Percentiles rank a stretch among this genome's conserved stretches.
Conservation (phyloP, 257 asterid genomes). For the Nicotiana attenuata region DNA sequence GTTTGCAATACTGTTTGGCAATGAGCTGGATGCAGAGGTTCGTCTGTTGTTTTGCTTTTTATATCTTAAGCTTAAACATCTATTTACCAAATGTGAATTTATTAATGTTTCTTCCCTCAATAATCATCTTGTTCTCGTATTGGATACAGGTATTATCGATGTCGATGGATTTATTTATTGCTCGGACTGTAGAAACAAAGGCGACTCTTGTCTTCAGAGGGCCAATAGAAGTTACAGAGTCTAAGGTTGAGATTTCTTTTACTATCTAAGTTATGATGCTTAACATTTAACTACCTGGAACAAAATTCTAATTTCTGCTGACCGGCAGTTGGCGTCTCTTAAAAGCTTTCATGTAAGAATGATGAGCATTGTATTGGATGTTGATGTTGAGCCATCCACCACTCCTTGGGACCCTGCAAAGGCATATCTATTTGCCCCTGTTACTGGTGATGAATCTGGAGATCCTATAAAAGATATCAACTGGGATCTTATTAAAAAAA, state of each 20-base stretch:
- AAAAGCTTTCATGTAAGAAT: conserved; percentile 93
- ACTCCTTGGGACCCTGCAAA: conserved; percentile 97
- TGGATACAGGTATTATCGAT: conserved; percentile 69
- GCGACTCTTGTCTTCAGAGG: conserved; percentile 71
- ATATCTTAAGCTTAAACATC: neutral
- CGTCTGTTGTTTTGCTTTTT: neutral
- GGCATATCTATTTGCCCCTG: conserved; percentile 86
- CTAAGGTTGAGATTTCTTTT: conserved; percentile 53
- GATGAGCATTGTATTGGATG: conserved; percentile 98
- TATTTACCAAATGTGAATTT: neutral
- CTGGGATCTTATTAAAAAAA: conserved; percentile 67
- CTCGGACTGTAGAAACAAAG: conserved; percentile 78
- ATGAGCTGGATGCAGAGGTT: conserved; percentile 92
- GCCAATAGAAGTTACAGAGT: conserved; percentile 49
- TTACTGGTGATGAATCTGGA: conserved; percentile 36
- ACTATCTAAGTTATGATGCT: conserved; percentile 12
- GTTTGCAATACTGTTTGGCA: conserved; percentile 85
- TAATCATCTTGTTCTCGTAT: neutral
- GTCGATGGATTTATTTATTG: conserved; percentile 90
- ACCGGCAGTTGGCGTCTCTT: conserved; percentile 57
- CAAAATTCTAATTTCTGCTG: conserved; percentile 18
- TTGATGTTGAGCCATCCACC: conserved; percentile 94
- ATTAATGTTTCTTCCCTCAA: neutral
- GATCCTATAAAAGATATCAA: conserved; percentile 49
- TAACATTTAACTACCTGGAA: conserved; percentile 11